phyloP scores from a whole-genome alignment of 208 protist genomes.

The Leishmania amazonensis region DNA sequence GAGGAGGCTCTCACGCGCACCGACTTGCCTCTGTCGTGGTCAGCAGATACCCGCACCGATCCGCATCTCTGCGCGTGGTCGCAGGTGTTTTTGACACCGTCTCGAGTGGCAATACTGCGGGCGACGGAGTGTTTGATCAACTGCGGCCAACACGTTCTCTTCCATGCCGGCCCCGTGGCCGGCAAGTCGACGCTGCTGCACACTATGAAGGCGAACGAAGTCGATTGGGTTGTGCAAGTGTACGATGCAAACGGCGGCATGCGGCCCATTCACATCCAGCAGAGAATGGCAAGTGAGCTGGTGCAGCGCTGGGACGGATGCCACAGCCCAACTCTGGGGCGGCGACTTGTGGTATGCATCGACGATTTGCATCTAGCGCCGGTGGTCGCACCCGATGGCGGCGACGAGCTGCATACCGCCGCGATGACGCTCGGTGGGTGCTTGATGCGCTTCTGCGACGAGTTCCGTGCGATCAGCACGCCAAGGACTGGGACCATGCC shows the following conservation, averaged over 20 bases:
- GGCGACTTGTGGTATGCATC: constrained; percentile 80
- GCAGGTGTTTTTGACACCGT: constrained; percentile 64
- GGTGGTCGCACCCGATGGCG: constrained; percentile 4
- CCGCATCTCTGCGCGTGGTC: constrained; percentile 48
- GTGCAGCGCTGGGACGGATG: constrained; percentile 43
- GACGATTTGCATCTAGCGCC: constrained; percentile 82
- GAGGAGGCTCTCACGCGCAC: constrained; percentile 38
- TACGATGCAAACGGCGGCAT: constrained; percentile 55
- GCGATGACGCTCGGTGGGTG: constrained; percentile 35
- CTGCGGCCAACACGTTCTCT: constrained; percentile 74
- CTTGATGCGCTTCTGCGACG: constrained; percentile 74
- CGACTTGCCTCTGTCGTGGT: constrained; percentile 49
- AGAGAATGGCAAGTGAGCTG: constrained; percentile 57
- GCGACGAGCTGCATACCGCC: not conserved
- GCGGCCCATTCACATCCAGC: constrained; percentile 50
- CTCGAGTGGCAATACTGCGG: constrained; percentile 51
- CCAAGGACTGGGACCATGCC: constrained; percentile 61
- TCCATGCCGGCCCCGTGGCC: constrained; percentile 48
- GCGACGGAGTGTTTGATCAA: constrained; percentile 74
- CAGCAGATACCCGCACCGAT: constrained; percentile 36
- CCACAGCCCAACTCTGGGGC: constrained; percentile 65
- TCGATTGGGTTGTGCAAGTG: constrained; percentile 56
- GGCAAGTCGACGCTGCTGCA: constrained; percentile 81
- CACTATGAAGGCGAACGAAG: constrained; percentile 48
- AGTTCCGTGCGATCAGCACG: constrained; percentile 60